Percentiles rank a stretch among this genome's conserved stretches.
These are phyloP conservation scores for Ilyonectria robusta DNA, from an alignment of 2,329 filamentous ascomycete genomes.

Conservation along the genomic window DNA sequence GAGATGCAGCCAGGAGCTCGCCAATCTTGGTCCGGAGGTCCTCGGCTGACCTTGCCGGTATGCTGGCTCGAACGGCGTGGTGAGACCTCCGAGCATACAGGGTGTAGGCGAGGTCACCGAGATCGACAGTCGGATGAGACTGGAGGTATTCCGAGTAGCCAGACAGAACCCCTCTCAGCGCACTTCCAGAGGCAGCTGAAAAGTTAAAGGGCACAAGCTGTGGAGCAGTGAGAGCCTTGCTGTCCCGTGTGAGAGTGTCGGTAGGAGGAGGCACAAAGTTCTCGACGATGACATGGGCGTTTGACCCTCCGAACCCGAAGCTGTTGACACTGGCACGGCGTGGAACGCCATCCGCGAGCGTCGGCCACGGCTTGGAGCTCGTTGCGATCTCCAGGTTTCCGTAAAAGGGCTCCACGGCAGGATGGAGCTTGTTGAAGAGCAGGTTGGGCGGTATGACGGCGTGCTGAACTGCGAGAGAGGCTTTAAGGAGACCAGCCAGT, in stretches of 20 bases:
- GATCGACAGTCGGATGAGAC: too few relatives aligned
- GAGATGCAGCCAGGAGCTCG: too few relatives aligned
- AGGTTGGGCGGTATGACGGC: slow-evolving; percentile 50
- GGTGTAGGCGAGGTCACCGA: too few relatives aligned
- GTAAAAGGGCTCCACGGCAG: slow-evolving; percentile 44
- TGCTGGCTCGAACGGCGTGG: too few relatives aligned
- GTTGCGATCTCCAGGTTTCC: slow-evolving; percentile 39
- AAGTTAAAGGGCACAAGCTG: background rate
- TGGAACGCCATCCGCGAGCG: background rate
- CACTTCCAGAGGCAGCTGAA: too few relatives aligned
- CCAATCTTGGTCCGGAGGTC: too few relatives aligned
- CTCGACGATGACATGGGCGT: slow-evolving; percentile 59
- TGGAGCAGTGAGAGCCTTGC: too few relatives aligned
- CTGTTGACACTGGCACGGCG: slow-evolving; percentile 48
- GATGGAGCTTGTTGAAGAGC: slow-evolving; percentile 49
- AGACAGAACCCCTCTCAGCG: too few relatives aligned
- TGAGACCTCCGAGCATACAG: too few relatives aligned
- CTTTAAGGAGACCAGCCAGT: slow-evolving; percentile 43
- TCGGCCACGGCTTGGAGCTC: slow-evolving; percentile 41
- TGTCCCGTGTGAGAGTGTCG: too few relatives aligned
- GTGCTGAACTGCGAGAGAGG: slow-evolving; percentile 35
- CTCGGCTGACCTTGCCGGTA: too few relatives aligned
- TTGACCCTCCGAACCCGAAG: slow-evolving; percentile 61
- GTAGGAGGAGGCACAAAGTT: background rate
- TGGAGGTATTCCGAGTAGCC: too few relatives aligned